Base-by-base conservation (phyloP, 257 asterid genomes). In the Nicotiana benthamiana region DNA sequence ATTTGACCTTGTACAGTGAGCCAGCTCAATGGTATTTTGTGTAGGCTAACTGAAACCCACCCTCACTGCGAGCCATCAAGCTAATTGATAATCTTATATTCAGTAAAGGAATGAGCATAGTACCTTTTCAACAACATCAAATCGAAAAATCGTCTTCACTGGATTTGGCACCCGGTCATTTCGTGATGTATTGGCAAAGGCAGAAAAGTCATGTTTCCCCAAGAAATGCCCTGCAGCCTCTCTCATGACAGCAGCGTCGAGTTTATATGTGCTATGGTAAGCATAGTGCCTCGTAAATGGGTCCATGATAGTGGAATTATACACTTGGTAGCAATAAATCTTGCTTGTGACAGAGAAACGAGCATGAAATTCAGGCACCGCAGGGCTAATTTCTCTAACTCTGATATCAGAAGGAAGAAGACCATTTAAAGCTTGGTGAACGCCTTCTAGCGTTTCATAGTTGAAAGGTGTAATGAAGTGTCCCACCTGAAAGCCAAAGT, bases 291-390 rank as follows among this genome's bases (percentile, higher is more conserved):
- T 90, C 64, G 83, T 93, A 79, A 91, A 91, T 64, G 97, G 98
- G 86, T 93, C 98, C 95, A 95, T 90, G 84, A 88, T 59, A 16
- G 96, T 64, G 59, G 87, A 97, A 81, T 89, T 85, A 86, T 87
- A 93, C 43, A 93, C 87, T 87, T 85, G 92, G 96, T 95, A 95
- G 54, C 75, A 85, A 77, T 95, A 95, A 75, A 83, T 87, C 90
- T 93, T 95, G 92, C 93, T 89, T 75, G 82, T 90, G 75, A 88
- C 97, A 40, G 99, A 95, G 85, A 95, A 92, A n/a, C 96, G 97
- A 34, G 99, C 97, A 85, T 95, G 97, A 84, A 93, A 95, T 86
- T 91, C 97, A 46, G 94, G 92, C 57, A 80, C 83, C 46, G 89
- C 98, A 1, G 98, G 75, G 80, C 99, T 83, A 34, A 95, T 84